Evolutionary conservation across 2,329 filamentous ascomycete species (phyloP), one percentile per base, ranked within the genome.

Genomic region (Penicillium sp.): DNA sequence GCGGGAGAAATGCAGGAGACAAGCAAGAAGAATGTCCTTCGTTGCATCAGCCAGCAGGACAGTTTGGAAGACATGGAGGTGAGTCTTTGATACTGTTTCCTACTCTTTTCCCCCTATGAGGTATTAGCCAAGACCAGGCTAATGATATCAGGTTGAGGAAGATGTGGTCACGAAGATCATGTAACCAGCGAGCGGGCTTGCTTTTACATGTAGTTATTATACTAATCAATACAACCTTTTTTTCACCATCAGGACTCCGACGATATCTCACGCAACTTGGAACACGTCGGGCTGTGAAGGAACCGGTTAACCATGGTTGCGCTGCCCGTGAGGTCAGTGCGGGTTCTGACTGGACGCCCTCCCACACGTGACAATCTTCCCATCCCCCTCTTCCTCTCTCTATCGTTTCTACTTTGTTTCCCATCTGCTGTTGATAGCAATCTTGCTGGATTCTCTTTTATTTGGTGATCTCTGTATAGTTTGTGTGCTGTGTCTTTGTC

Each of bases 21-120:
- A 77, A 97, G 93, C 76, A 99, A 97, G 81, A 99, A 99, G 86
- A 97, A 97, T 70, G 92, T 99, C 39, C 79, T 99, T 61, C 83
- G 94, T 59, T 96, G 93, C 71, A 99, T 99, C 71, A 90, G 91
- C 54, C 94, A 97, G 72, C 93, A 99, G 76, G 94, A 99, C 76
- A 95, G 92, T 57, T 82, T 99, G 53, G 94, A 99, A 79, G 94
- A 99, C 71, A 96, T 97, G 88, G 94, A 99, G 91, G 94, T 99
- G 78, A 86, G 91, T 87, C 14, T 22, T 32, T 18, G 18, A 21
- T 18, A 40, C 38, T 18, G 5, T 11, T n/a, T n/a, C 36, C 5
- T 9, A 16, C 36, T 39, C 7, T 39, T 5, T 9, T n/a, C n/a
- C n/a, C 24, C 8, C 24, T 8, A 5, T 8, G 24, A 55, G 43